Evolutionary conservation across 768 basidiomycete species (phyloP).

Genomic region (Leccinum sublutescens): DNA sequence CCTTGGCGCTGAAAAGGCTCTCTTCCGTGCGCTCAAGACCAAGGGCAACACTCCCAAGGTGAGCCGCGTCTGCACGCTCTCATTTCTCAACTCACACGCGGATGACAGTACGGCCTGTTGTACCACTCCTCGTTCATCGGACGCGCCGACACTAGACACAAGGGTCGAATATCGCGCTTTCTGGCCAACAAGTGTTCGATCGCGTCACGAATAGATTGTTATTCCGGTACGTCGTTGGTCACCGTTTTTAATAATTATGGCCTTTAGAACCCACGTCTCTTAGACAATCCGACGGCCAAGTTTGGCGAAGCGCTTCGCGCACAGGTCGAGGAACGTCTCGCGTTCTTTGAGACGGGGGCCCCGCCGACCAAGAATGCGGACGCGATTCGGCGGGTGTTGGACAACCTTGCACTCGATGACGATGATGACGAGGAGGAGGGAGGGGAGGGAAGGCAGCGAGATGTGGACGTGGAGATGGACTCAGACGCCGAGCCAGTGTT

Average conservation of each 20-base stretch:
- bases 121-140: conserved; percentile 98
- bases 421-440: conserved; percentile 56
- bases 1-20: conserved; percentile 94
- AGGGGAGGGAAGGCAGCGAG: conserved; percentile 28
- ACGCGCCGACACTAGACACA: conserved; percentile 89
- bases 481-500: conserved; percentile 42
- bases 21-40: conserved; percentile 96
- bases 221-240: conserved; percentile 54
- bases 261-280: not conserved
- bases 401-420: conserved; percentile 69
- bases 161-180: conserved; percentile 98
- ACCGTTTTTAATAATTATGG: not conserved
- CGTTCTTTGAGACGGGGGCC: conserved; percentile 90
- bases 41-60: conserved; percentile 99
- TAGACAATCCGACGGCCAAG: conserved; percentile 83
- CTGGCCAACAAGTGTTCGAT: conserved; percentile 98
- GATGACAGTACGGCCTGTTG: conserved; percentile 86
- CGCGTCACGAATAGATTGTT: conserved; percentile 95
- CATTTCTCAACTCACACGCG: not conserved
- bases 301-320: conserved; percentile 92
- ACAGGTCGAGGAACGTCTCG: conserved; percentile 94
- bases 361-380: conserved; percentile 90
- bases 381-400: conserved; percentile 85
- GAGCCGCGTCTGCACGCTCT: not conserved
- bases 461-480: conserved; percentile 44